Base-by-base conservation (phyloP, 2,329 filamentous ascomycete species). In the Lecanosticta acicola region DNA sequence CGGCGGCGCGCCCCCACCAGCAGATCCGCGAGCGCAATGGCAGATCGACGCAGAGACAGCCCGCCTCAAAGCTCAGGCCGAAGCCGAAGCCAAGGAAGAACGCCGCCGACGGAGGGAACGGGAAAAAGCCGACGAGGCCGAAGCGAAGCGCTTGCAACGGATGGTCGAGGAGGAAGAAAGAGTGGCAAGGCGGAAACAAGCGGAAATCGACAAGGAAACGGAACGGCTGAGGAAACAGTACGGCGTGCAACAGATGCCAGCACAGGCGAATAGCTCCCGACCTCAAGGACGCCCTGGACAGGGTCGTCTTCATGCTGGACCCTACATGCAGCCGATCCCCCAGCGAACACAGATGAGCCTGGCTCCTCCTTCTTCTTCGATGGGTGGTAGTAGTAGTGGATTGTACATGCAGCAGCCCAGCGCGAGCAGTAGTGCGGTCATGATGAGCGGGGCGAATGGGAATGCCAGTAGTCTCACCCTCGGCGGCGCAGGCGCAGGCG, bases 151-250 rank as follows among this genome's bases (percentile, higher is more conserved):
- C 33, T 78, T 85, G 43, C 77, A 81, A 59, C 76, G 75, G 58
- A 52, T 59, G 47, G 52, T 61, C 20, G 60, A 75, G 70, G 45
- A 65, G 35, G 84, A 89, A 60, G 80, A 84, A 19, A 76, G 74
- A 45, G 79, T 82, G 53, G 75, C 71, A 0, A 38, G 51, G 13
- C 47, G 68, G 20, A 72, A 69, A 48, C 71, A 80, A 51, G 72
- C 70, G 1, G 77, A 78, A 43, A 59, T 76, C 11, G 71, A 94
- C 29, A 79, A 80, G 35, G 90, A 96, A 66, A 94, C 88, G 0
- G 83, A 83, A 55, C 77, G 88, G 0, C 69, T 96, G 5, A 73
- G 79, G 17, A 78, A 73, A 55, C 66, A 83, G 56, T 90, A 87
- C 57, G 85, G 85, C 39, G 71, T 79, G 37, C 67, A 74, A 41